Conservation (phyloP, 495 filamentous ascomycete species). For the Trichoderma virens region DNA sequence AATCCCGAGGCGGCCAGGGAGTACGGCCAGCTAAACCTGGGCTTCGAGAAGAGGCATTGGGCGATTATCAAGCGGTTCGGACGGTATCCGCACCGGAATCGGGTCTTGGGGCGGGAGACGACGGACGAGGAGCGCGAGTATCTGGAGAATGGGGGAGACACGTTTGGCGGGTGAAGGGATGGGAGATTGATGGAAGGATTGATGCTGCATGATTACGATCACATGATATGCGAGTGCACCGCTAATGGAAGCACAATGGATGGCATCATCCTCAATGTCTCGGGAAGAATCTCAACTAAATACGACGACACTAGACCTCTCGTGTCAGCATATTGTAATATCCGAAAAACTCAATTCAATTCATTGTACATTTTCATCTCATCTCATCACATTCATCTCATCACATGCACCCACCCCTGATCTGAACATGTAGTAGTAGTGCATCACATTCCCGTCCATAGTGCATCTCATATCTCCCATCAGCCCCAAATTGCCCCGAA, state of each 20-base stretch:
- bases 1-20: background rate
- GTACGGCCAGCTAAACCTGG: background rate
- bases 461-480: no score
- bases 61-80: constrained; percentile 22
- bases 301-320: no score
- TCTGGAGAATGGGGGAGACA: constrained; percentile 17
- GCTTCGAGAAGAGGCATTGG: constrained; percentile 12
- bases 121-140: constrained; percentile 22
- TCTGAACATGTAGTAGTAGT: no score
- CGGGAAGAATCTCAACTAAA: no score
- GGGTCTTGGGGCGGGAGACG: constrained; percentile 18
- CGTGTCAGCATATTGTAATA: no score
- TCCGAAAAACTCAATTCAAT: no score
- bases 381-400: no score
- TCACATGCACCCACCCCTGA: no score
- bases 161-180: constrained; percentile 8
- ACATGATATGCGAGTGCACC: no score
- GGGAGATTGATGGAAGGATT: background rate
- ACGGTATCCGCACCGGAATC: constrained; percentile 26
- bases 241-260: no score
- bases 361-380: no score
- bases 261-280: no score
- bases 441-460: background rate
- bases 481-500: background rate
- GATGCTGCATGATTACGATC: background rate